Evolutionary conservation across 352 stramenopile species (phyloP), one percentile per base, ranked within the genome.

Genomic region (Globisporangium recalcitrans): DNA sequence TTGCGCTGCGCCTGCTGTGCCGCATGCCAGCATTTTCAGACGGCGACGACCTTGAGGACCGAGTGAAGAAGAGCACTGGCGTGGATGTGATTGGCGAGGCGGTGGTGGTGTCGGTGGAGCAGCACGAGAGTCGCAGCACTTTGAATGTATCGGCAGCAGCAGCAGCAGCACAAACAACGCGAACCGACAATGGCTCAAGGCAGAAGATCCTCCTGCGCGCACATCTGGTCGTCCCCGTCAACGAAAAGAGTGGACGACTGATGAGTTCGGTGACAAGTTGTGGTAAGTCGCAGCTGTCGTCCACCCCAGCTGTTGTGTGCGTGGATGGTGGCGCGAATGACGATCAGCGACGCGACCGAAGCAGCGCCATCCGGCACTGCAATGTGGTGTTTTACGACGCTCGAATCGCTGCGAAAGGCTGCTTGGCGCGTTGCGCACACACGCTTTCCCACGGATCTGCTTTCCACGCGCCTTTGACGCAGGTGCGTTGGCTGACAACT

Each of bases 381-480:
- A 53, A 68, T 31, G 29, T 71, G 19, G 53, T 74, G 46, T 53
- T 71, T n/a, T 74, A 74, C 57, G 68, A 71, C 40, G 59, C 64
- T 3, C 34, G 26, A 24, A 42, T 74, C 32, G 63, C 48, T 11
- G 40, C 47, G 27, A 61, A 24, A 10, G 47, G 55, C 14, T 52
- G 49, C 9, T 52, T 71, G 21, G 48, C 46, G 21, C 64, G 67
- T 36, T 66, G 60, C 32, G 13, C 21, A 10, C 60, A 29, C 24
- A 44, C 48, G 31, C 59, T 59, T 29, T 47, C 61, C 19, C 24
- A 44, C 6, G 32, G 19, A n/a, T 66, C 60, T 0, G 27, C 54
- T 14, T 68, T 68, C 24, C 34, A 31, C 19, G 29, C 32, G 29
- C 62, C 62, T 4, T 21, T 68, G 14, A 8, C 13, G 19, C 42